Evolutionary conservation across 2,329 filamentous ascomycete genomes (phyloP).

Genomic region (Sclerotiophoma versabilis): DNA sequence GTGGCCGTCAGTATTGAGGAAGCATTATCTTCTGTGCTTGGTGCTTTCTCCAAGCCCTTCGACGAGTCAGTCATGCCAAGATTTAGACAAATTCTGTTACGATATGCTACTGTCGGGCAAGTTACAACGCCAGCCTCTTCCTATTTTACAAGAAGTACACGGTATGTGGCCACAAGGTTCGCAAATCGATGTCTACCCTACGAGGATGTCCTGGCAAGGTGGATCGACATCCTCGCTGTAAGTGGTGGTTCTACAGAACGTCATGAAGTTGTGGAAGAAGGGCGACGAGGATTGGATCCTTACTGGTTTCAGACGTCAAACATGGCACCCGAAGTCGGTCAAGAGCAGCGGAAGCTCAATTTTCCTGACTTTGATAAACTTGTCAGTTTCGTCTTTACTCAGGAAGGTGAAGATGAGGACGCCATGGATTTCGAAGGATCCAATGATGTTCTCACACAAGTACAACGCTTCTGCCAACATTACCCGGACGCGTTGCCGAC

Average conservation of each 20-base stretch:
- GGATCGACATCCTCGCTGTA: slow-evolving; percentile 86
- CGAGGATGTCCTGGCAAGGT: slow-evolving; percentile 78
- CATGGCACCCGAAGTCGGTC: slow-evolving; percentile 33
- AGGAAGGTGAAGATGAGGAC: slow-evolving; percentile 44
- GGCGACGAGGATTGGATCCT: slow-evolving; percentile 83
- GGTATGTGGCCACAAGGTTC: slow-evolving; percentile 85
- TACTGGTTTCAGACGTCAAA: slow-evolving; percentile 74
- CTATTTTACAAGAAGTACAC: slow-evolving; percentile 65
- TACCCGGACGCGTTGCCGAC: slow-evolving; percentile 66
- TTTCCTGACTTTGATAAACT: slow-evolving; percentile 56
- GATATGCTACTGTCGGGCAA: slow-evolving; percentile 35
- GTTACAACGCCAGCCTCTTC: slow-evolving; percentile 38
- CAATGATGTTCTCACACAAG: slow-evolving; percentile 33
- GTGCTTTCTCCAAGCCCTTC: slow-evolving; percentile 60
- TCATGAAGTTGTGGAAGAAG: slow-evolving; percentile 88
- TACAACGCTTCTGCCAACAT: slow-evolving; percentile 43
- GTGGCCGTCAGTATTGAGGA: slow-evolving; percentile 90
- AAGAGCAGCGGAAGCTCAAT: slow-evolving; percentile 27
- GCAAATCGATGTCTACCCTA: slow-evolving; percentile 88
- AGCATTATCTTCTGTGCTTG: slow-evolving; percentile 79
- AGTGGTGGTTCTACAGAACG: slow-evolving; percentile 71
- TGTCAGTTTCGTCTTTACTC: slow-evolving; percentile 55
- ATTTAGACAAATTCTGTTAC: slow-evolving; percentile 45
- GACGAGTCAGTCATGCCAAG: slow-evolving; percentile 51
- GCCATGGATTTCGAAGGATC: slow-evolving; percentile 43